phyloP scores from a whole-genome alignment of 345 rosid genomes.

The Noccaea caerulescens region DNA sequence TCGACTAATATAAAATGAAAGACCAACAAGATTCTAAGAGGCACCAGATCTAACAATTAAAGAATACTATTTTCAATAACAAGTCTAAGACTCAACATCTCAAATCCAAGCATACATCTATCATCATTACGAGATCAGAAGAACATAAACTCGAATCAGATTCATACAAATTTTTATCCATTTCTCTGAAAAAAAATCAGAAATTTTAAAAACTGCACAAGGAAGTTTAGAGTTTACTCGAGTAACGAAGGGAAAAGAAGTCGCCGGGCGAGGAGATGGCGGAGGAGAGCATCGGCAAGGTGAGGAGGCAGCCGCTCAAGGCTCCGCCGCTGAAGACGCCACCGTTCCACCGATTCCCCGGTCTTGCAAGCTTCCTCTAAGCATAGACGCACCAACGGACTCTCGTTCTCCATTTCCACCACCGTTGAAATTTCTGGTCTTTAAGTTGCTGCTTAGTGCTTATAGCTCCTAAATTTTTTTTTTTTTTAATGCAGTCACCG shows the following conservation, averaged over 20 bases:
- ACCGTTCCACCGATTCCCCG: conserved; percentile 63
- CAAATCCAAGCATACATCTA: background rate
- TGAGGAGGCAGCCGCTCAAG: conserved; percentile 73
- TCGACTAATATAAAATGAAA: background rate
- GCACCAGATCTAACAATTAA: conserved; percentile 23
- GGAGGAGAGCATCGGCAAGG: conserved; percentile 80
- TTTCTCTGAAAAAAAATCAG: background rate
- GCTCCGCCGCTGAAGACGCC: conserved; percentile 80
- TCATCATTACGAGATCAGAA: background rate
- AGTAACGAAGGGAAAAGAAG: conserved; percentile 91
- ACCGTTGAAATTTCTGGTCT: conserved; percentile 12
- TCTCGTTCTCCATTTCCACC: conserved; percentile 46
- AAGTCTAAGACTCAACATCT: background rate
- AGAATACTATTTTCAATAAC: background rate
- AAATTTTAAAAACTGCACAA: background rate
- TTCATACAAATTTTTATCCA: background rate
- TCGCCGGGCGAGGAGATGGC: conserved; percentile 63
- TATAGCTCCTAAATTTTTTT: too few species aligned
- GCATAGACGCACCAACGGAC: conserved; percentile 64
- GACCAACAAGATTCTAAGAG: background rate
- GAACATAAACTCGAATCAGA: conserved; percentile 7
- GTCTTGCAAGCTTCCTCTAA: conserved; percentile 70
- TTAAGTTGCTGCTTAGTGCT: background rate
- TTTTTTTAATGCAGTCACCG: too few species aligned
- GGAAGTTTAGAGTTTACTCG: conserved; percentile 52